Evolutionary conservation across 805 yeast genomes (phyloP), one percentile per base, ranked within the genome.

Genomic region (Wickerhamomyces queroliae): DNA sequence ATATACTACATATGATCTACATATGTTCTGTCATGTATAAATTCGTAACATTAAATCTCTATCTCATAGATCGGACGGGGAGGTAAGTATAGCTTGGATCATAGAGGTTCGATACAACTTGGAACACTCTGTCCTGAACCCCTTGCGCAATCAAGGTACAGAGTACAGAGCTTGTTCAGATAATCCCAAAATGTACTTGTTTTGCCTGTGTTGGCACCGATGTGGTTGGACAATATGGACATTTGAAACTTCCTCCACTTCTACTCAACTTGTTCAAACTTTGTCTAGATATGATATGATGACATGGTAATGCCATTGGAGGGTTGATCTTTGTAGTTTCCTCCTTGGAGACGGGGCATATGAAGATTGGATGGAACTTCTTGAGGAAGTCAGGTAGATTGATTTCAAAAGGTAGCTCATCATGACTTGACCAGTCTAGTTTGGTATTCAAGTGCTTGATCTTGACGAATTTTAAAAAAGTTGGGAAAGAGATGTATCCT

Each of bases 291-390:
- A 83, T 62, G 7, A 83, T 64, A 58, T 83, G 91, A 33, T 77
- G 76, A 52, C 87, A 80, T 3, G 80, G 79, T 20, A 80, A 57
- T 39, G 73, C 64, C 64, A 71, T 70, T 4, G 86, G 82, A n/a
- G 84, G 85, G 48, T 79, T 78, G 16, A 61, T 65, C 1, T 42
- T 38, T 12, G 59, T 63, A 1, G 85, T 80, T 50, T 80, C 85
- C 45, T 78, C 83, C 52, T 79, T 80, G 13, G 78, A 66, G 1
- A 81, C 83, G 0, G 89, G 89, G 52, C 89, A 81, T 4, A 81
- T 81, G 52, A 80, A 81, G 2, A 81, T 68, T 2, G 86, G 76
- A 52, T 81, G 88, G 56, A 70, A 79, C 30, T 53, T 52, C 39
- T 71, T 72, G 36, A 78, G 56, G 19, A 59, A 59, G 0, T 58